These are phyloP conservation scores for Pestalotiopsis sp. DNA, from an alignment of 2,329 filamentous ascomycete genomes.

Conservation along the genomic window DNA sequence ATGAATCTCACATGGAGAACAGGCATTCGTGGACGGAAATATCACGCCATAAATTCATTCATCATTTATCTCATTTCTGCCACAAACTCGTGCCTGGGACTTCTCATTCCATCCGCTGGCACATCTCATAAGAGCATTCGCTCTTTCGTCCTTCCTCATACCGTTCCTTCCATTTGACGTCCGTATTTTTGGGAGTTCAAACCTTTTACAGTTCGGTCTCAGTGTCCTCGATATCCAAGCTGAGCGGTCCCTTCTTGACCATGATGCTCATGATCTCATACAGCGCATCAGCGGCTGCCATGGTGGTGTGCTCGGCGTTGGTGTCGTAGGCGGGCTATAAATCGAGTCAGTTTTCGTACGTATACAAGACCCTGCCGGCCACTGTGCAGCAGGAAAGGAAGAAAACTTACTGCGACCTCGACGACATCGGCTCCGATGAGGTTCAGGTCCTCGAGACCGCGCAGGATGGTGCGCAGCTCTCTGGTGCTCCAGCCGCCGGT, in stretches of 20 bases:
- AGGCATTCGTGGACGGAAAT: background rate
- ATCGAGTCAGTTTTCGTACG: background rate
- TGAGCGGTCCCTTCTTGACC: constrained; percentile 70
- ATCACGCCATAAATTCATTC: background rate
- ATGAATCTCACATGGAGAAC: background rate
- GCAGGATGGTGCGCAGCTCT: constrained; percentile 71
- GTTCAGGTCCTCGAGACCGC: constrained; percentile 70
- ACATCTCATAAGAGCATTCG: background rate
- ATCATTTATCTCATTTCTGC: background rate
- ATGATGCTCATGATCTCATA: constrained; percentile 75
- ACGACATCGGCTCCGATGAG: constrained; percentile 73
- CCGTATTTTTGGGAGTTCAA: background rate
- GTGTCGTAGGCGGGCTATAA: constrained; percentile 60
- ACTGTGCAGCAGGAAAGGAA: background rate
- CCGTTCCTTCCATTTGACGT: background rate
- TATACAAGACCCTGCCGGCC: background rate
- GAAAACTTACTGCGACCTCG: constrained; percentile 60
- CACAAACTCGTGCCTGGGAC: background rate
- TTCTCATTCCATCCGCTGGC: background rate
- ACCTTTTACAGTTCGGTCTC: background rate
- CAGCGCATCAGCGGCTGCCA: constrained; percentile 64
- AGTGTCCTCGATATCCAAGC: constrained; percentile 18
- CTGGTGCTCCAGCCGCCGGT: constrained; percentile 77
- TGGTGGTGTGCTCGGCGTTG: constrained; percentile 60
- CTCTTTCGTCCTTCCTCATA: background rate